Conservation (phyloP, 805 yeast species). For the Wickerhamiella spandovensis region DNA sequence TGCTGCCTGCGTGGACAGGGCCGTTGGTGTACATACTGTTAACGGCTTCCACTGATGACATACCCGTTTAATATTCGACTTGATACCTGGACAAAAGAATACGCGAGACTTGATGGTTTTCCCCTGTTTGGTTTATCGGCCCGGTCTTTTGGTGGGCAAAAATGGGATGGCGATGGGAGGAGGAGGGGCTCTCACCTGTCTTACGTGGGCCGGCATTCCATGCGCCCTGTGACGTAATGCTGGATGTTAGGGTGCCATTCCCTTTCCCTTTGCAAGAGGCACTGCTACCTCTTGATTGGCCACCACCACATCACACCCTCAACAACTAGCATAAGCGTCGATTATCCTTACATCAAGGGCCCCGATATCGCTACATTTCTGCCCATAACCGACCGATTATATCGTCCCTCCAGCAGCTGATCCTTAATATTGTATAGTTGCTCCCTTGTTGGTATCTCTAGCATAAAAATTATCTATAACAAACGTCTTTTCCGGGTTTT, state of each 20-base stretch:
- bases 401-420: no score
- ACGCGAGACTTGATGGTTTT: not conserved
- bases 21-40: not conserved
- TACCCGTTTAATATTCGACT: not conserved
- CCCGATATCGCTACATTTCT: not conserved
- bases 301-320: not conserved
- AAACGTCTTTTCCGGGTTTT: not conserved
- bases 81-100: not conserved
- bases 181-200: not conserved
- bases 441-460: not conserved
- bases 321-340: not conserved
- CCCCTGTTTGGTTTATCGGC: not conserved
- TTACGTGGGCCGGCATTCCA: slow-evolving; percentile 1
- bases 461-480: not conserved
- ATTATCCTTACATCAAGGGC: not conserved
- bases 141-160: not conserved
- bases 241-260: not conserved
- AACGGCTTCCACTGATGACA: not conserved
- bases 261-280: not conserved
- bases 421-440: no score
- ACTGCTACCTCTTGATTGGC: not conserved
- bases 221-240: not conserved
- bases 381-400: no score
- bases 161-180: not conserved
- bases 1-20: not conserved